These are phyloP conservation scores for Santalum album DNA, from an alignment of 164 flowering plant species.

Conservation along the genomic window DNA sequence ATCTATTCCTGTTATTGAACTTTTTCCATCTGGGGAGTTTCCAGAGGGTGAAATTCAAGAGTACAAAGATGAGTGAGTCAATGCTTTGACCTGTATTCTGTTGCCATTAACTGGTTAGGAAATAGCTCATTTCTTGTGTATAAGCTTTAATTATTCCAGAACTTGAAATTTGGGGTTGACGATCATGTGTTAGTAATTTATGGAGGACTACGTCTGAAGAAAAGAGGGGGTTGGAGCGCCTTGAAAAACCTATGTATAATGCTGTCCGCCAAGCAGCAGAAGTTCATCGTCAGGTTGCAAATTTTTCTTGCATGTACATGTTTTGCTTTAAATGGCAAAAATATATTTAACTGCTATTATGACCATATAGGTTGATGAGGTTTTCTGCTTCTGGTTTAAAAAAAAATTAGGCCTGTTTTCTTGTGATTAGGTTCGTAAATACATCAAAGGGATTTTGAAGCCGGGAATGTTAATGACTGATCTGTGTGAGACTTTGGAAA, in stretches of 20 bases:
- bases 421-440: conserved; percentile 68
- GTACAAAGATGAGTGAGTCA: conserved; percentile 89
- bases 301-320: background rate
- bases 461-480: conserved; percentile 95
- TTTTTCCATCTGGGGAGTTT: conserved; percentile 89
- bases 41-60: conserved; percentile 98
- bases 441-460: conserved; percentile 68
- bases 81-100: background rate
- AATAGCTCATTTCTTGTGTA: background rate
- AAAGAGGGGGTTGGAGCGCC: conserved; percentile 90
- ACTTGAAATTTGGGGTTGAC: conserved; percentile 1
- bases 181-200: conserved; percentile 44
- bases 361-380: no score
- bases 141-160: background rate
- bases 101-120: no score
- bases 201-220: conserved; percentile 99
- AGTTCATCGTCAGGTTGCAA: conserved; percentile 93
- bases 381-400: background rate
- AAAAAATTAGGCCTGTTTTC: background rate
- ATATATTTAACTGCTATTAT: no score
- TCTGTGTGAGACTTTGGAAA: conserved; percentile 90
- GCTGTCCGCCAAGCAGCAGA: conserved; percentile 95
- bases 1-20: conserved; percentile 68
- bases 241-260: conserved; percentile 77
- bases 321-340: no score